phyloP scores from a whole-genome alignment of 2,329 filamentous ascomycete species.

The Mycosphaerella sp. region DNA sequence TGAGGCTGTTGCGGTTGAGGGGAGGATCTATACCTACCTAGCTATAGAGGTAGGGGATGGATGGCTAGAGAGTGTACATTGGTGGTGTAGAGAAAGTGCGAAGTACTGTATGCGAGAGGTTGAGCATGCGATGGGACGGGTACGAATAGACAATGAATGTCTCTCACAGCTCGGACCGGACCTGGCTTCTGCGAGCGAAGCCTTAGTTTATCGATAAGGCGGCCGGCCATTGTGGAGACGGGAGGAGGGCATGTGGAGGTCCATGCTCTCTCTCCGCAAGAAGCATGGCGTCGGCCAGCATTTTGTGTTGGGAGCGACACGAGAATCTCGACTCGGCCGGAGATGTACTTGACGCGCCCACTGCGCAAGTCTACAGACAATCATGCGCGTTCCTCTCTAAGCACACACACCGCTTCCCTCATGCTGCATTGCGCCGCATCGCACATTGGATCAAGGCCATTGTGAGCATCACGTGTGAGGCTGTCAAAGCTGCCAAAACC shows the following conservation, averaged over 20 bases:
- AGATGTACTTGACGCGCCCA: no score
- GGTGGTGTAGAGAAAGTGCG: conserved; percentile 75
- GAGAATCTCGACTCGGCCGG: not conserved
- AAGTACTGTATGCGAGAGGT: conserved; percentile 35
- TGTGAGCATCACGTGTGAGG: conserved; percentile 1
- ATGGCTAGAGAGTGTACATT: conserved; percentile 65
- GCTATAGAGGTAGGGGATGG: conserved; percentile 21
- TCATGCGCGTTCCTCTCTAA: not conserved
- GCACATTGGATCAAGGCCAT: no score
- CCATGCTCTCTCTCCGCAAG: not conserved
- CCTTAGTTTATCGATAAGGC: not conserved
- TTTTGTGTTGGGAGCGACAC: not conserved
- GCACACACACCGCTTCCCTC: not conserved
- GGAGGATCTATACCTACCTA: no score
- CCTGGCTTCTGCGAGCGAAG: not conserved
- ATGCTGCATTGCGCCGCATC: not conserved
- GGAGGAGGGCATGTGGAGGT: not conserved
- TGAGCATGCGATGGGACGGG: not conserved
- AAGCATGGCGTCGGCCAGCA: not conserved
- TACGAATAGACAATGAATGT: not conserved
- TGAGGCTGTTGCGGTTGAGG: conserved; percentile 77
- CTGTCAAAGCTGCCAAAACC: conserved; percentile 3
- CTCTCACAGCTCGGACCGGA: not conserved
- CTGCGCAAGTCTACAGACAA: not conserved
- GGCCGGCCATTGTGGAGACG: not conserved